Evolutionary conservation across 768 basidiomycete species (phyloP), one percentile per base, ranked within the genome.

Genomic region (Lactarius tabidus): DNA sequence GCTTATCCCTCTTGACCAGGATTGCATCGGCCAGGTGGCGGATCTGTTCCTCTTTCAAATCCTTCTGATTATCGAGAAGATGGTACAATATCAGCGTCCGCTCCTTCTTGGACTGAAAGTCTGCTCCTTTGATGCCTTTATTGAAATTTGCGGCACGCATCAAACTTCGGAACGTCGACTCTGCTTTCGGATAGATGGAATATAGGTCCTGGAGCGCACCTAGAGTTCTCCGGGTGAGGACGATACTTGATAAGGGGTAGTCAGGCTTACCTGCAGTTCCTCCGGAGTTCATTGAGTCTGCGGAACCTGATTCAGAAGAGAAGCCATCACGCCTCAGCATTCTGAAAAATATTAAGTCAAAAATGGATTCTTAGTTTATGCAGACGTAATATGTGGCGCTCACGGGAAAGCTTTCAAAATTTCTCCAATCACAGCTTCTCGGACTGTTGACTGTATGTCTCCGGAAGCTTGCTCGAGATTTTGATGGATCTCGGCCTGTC

Each of bases 371-470:
- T 31, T 1, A 29, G 28, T 26, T 2, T 2, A 2, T 6, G 6
- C 18, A 1, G 7, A 5, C 31, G 2, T 6, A 31, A 2, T 9
- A 2, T 28, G 17, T 0, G 17, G 9, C 18, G 2, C 59, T 60
- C 57, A 66, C 65, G 56, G 60, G 17, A 62, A 66, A 9, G 26
- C 23, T 12, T 38, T 66, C 2, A 62, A 39, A 17, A 66, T 60
- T 7, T 66, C 51, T 1, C 20, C 5, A 2, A 62, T 23, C 28
- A 66, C 65, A 14, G 38, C 48, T 28, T 48, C 56, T 31, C 18
- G 60, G n/a, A 66, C 29, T 17, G 41, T 20, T 6, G 10, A 18
- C n/a, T 23, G 48, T 14, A 62, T 53, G n/a, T 53, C 57, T 23
- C 55, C 41, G 23, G 35, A 53, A 23, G 12, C 33, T 29, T 35